These are phyloP conservation scores for Monilinia fructicola DNA, from an alignment of 2,329 filamentous ascomycete species.

Conservation along the genomic window DNA sequence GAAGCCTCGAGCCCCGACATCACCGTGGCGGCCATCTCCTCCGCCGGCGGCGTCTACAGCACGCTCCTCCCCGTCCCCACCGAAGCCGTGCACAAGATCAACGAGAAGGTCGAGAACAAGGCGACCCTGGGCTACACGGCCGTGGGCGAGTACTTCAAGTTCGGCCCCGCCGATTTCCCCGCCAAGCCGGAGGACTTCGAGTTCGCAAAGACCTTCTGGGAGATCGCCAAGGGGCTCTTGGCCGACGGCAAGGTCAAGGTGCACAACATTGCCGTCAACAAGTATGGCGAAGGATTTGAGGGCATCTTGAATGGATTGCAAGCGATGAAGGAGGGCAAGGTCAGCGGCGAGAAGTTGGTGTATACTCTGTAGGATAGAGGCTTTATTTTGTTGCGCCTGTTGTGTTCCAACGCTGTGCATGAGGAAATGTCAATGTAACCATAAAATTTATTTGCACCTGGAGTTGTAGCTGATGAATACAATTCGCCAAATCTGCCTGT, in stretches of 20 bases:
- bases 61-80: conserved; percentile 44
- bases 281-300: conserved; percentile 39
- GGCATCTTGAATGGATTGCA: conserved; percentile 37
- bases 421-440: background rate
- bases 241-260: conserved; percentile 43
- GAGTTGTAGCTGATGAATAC: background rate
- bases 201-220: conserved; percentile 45
- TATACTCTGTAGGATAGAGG: conserved; percentile 42
- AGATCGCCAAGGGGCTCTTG: conserved; percentile 41
- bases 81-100: conserved; percentile 46
- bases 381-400: background rate
- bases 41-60: conserved; percentile 43
- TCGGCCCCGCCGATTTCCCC: conserved; percentile 27
- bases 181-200: conserved; percentile 40
- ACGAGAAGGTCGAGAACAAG: conserved; percentile 38
- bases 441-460: background rate
- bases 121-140: conserved; percentile 46
- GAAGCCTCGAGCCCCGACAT: conserved; percentile 42
- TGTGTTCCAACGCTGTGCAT: no score
- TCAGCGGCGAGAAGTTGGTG: conserved; percentile 49
- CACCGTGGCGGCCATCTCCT: conserved; percentile 45
- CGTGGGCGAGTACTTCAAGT: conserved; percentile 43
- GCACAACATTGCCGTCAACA: conserved; percentile 37
- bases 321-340: conserved; percentile 35
- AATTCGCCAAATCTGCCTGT: no score